Conservation (phyloP, 2,329 filamentous ascomycete species). For the Colletotrichum sp. region DNA sequence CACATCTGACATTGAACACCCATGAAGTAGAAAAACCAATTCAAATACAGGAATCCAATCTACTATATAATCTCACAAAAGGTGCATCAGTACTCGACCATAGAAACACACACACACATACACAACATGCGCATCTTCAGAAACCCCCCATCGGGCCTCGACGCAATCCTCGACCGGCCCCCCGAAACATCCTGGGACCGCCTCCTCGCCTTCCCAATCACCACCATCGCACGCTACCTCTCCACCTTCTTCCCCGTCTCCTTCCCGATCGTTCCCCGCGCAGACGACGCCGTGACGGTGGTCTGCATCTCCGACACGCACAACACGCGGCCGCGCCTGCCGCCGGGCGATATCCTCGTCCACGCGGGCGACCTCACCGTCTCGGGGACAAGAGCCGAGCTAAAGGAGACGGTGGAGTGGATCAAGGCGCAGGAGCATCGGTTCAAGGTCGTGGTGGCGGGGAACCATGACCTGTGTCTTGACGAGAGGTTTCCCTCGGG, state of each 20-base stretch:
- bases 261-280: neutral
- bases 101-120: neutral
- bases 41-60: neutral
- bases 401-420: conserved; percentile 46
- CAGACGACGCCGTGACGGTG: conserved; percentile 19
- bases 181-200: neutral
- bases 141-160: neutral
- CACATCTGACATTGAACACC: neutral
- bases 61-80: neutral
- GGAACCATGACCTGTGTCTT: conserved; percentile 48
- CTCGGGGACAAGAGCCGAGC: conserved; percentile 44
- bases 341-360: conserved; percentile 48
- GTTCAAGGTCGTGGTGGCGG: conserved; percentile 50
- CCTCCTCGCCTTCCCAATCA: neutral
- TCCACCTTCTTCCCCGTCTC: conserved; percentile 1
- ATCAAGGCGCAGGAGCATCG: conserved; percentile 40
- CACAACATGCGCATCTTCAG: neutral
- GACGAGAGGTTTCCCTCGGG: conserved; percentile 20
- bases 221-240: neutral
- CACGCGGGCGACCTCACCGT: conserved; percentile 55
- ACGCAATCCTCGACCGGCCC: neutral
- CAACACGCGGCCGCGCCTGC: conserved; percentile 39
- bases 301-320: conserved; percentile 53
- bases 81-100: neutral
- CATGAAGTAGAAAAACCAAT: neutral